phyloP scores from a whole-genome alignment of 768 basidiomycete genomes.

The Coprinellus aureogranulatus region DNA sequence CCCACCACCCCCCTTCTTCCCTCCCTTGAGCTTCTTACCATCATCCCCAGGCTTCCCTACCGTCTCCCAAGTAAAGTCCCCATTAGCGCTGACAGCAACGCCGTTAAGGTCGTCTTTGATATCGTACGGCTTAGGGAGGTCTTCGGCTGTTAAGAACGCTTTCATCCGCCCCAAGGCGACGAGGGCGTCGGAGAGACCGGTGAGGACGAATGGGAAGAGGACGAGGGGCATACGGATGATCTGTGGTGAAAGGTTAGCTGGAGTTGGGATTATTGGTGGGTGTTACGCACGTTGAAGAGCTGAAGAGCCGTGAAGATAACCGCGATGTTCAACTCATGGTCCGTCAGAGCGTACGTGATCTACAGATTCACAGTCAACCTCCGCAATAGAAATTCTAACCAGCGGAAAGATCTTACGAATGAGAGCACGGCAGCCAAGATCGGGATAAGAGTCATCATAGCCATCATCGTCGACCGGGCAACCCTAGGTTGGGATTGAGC shows the following conservation, averaged over 20 bases:
- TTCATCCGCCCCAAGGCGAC: conserved; percentile 50
- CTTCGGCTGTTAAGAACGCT: conserved; percentile 52
- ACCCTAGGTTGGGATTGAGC: conserved; percentile 24
- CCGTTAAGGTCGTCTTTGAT: conserved; percentile 35
- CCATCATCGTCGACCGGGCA: conserved; percentile 37
- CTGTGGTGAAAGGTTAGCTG: conserved; percentile 23
- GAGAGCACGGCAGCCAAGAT: conserved; percentile 48
- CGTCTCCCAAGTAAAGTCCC: conserved; percentile 53
- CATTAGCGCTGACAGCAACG: conserved; percentile 46
- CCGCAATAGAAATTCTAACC: no score
- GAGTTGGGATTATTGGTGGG: not conserved
- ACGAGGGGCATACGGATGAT: conserved; percentile 58
- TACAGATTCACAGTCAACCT: no score
- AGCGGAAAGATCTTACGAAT: conserved; percentile 43
- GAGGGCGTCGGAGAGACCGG: conserved; percentile 45
- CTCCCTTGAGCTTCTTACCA: no score
- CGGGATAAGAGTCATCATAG: conserved; percentile 50
- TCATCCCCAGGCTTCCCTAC: conserved; percentile 14
- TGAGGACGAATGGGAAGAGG: conserved; percentile 55
- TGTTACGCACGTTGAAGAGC: conserved; percentile 49
- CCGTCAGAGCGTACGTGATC: conserved; percentile 62
- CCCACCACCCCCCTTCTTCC: conserved; percentile 16
- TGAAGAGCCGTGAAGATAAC: conserved; percentile 58
- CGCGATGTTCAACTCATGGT: conserved; percentile 52
- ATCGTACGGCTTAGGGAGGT: conserved; percentile 44